Conservation (phyloP, 352 stramenopile genomes). For the Blastocystis sp. region DNA sequence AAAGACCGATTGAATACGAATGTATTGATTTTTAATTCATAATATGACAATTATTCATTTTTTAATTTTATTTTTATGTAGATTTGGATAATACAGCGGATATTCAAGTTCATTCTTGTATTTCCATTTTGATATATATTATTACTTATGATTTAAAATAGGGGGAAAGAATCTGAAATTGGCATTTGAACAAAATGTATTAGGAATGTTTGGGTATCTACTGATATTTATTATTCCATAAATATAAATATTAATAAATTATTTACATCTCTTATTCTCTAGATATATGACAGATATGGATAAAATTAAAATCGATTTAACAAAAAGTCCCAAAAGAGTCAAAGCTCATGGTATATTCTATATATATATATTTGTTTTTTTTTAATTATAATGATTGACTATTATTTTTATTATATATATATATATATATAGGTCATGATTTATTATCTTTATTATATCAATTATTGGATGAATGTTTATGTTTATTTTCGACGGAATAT, state of each 20-base stretch:
- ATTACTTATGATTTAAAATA: too few species aligned
- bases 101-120: conserved; percentile 54
- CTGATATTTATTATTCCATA: not conserved
- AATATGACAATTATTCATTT: too few species aligned
- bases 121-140: not conserved
- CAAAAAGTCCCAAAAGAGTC: conserved; percentile 14
- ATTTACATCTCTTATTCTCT: not conserved
- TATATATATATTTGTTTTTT: conserved; percentile 6
- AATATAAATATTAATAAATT: too few species aligned
- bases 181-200: conserved; percentile 46
- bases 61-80: too few species aligned
- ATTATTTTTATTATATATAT: too few species aligned
- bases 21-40: too few species aligned
- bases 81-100: conserved; percentile 57
- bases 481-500: conserved; percentile 46
- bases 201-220: conserved; percentile 47
- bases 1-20: too few species aligned
- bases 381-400: too few species aligned
- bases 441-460: conserved; percentile 50
- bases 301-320: conserved; percentile 44
- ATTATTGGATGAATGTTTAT: conserved; percentile 57
- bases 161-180: conserved; percentile 47
- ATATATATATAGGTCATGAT: conserved; percentile 47
- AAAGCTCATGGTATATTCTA: conserved; percentile 24
- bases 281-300: conserved; percentile 55